Evolutionary conservation across 805 yeast genomes (phyloP).

Genomic region (Phaffomyces thermotolerans): DNA sequence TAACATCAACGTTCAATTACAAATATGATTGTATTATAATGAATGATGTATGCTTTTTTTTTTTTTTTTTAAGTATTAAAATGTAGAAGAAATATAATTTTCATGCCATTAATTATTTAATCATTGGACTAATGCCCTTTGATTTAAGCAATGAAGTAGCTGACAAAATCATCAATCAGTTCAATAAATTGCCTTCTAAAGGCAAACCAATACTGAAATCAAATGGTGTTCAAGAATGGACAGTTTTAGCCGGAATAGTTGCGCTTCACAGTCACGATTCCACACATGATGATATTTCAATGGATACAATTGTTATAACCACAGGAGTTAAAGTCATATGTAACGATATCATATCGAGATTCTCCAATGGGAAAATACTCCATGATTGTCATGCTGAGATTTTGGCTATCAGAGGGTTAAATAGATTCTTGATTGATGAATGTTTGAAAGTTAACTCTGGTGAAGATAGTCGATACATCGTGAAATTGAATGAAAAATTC

Average conservation of each 20-base stretch:
- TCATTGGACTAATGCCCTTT: no score
- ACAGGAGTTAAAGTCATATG: slow-evolving; percentile 86
- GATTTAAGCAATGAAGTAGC: background rate
- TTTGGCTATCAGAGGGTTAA: slow-evolving; percentile 63
- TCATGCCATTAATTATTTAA: no score
- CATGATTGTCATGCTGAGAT: slow-evolving; percentile 94
- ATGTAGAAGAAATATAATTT: background rate
- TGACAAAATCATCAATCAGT: slow-evolving; percentile 2
- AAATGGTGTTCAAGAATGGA: slow-evolving; percentile 72
- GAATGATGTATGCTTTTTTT: slow-evolving; percentile 23
- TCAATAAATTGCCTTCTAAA: slow-evolving; percentile 19
- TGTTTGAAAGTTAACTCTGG: slow-evolving; percentile 3
- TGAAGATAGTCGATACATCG: slow-evolving; percentile 12
- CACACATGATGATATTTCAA: slow-evolving; percentile 10
- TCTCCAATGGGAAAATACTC: slow-evolving; percentile 48
- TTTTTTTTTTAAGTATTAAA: background rate
- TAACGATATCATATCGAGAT: slow-evolving; percentile 32
- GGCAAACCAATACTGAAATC: slow-evolving; percentile 59
- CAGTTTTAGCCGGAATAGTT: slow-evolving; percentile 72
- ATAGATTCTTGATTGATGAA: slow-evolving; percentile 26
- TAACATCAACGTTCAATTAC: no score
- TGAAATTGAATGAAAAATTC: slow-evolving; percentile 15
- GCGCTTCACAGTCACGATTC: slow-evolving; percentile 21
- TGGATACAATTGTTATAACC: slow-evolving; percentile 42
- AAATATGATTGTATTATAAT: slow-evolving; percentile 29